Evolutionary conservation across 345 rosid species (phyloP).

Genomic region (Bruguiera sexangula): DNA sequence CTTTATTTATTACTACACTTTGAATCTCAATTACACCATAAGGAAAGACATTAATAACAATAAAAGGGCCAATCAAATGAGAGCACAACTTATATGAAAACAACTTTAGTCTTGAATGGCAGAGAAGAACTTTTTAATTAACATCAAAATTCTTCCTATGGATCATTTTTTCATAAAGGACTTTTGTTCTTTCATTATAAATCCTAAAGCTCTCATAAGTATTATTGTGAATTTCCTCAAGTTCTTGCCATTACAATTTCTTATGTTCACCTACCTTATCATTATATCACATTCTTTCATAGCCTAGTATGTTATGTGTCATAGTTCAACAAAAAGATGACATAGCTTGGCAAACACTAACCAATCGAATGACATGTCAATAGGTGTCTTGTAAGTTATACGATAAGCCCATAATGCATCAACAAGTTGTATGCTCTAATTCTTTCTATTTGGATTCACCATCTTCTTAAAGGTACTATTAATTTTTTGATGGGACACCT

Average conservation of each 20-base stretch:
- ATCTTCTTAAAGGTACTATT: background rate
- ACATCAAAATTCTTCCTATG: background rate
- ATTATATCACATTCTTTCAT: background rate
- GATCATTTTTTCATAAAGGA: background rate
- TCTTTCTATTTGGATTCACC: background rate
- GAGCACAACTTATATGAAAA: background rate
- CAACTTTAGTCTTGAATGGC: background rate
- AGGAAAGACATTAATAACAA: background rate
- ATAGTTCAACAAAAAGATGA: background rate
- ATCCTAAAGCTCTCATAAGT: no score
- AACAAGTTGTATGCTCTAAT: conserved; percentile 4
- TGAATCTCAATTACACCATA: background rate
- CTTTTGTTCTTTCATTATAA: background rate
- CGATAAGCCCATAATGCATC: conserved; percentile 2
- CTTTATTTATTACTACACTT: background rate
- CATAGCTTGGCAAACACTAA: conserved; percentile 9
- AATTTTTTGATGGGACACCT: conserved; percentile 3
- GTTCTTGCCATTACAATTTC: background rate
- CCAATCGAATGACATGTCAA: background rate
- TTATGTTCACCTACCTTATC: background rate
- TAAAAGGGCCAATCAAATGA: background rate
- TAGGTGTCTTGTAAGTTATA: background rate
- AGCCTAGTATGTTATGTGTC: background rate
- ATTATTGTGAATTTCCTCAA: background rate
- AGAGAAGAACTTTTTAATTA: background rate